Evolutionary conservation across 1,284 basidiomycete species (phyloP).

Genomic region (Moesziomyces sp.): DNA sequence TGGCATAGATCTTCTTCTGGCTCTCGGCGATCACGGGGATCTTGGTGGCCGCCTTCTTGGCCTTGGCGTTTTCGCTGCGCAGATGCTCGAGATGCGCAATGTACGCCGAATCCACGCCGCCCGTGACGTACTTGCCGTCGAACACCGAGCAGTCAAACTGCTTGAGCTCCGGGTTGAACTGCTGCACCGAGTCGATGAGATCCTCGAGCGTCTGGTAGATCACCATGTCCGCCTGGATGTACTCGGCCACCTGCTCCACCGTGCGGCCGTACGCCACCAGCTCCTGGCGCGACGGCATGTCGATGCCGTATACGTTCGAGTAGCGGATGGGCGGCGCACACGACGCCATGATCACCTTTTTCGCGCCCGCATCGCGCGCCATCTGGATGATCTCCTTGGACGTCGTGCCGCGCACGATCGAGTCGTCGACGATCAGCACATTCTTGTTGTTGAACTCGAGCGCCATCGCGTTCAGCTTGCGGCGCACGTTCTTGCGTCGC

Average conservation of each 20-base stretch:
- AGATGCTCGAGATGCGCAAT: conserved; percentile 80
- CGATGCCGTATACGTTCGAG: conserved; percentile 98
- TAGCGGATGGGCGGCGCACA: conserved; percentile 96
- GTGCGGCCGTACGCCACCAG: conserved; percentile 89
- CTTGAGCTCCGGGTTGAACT: conserved; percentile 83
- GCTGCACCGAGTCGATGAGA: conserved; percentile 85
- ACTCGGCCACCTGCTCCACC: conserved; percentile 79
- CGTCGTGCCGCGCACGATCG: conserved; percentile 97
- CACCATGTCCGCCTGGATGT: conserved; percentile 94
- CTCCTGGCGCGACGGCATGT: conserved; percentile 95
- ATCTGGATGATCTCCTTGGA: conserved; percentile 99
- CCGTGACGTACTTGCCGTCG: conserved; percentile 95
- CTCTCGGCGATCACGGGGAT: conserved; percentile 39
- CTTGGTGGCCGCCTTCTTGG: conserved; percentile 52
- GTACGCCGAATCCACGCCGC: conserved; percentile 90
- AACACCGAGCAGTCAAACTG: conserved; percentile 98
- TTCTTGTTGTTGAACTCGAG: conserved; percentile 93
- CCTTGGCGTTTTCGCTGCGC: conserved; percentile 85
- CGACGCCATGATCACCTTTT: conserved; percentile 94
- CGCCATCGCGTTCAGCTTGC: conserved; percentile 99
- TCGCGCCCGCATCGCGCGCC: conserved; percentile 99
- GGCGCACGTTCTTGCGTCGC: conserved; percentile 91
- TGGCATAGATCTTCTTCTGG: conserved; percentile 48
- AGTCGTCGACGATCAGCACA: conserved; percentile 96
- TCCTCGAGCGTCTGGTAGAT: conserved; percentile 97